These are phyloP conservation scores for Suillus tomentosus DNA, from an alignment of 768 basidiomycete species.

Conservation along the genomic window DNA sequence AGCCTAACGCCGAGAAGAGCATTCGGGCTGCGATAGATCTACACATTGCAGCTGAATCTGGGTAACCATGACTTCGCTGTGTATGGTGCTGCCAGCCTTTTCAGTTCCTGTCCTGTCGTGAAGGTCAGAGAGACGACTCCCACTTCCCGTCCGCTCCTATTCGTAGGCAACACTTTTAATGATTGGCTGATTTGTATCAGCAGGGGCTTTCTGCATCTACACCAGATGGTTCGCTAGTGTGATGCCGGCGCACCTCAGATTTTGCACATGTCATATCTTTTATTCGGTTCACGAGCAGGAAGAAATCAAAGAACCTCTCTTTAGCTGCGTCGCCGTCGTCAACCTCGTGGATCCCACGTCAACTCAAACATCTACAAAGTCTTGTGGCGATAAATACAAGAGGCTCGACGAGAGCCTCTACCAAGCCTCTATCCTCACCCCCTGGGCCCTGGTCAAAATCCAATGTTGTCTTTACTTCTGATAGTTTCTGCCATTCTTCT, in stretches of 20 bases:
- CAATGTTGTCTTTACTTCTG: slow-evolving; percentile 4
- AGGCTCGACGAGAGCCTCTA: neutral
- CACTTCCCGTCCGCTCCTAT: slow-evolving; percentile 10
- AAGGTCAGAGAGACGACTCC: neutral
- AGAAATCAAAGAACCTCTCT: neutral
- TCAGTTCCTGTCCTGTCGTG: neutral
- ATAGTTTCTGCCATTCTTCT: neutral
- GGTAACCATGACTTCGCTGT: neutral
- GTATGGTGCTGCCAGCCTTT: neutral
- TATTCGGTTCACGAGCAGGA: neutral
- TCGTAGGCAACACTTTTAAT: slow-evolving; percentile 16
- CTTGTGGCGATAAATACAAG: neutral
- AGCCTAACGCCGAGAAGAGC: neutral
- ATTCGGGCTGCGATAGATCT: neutral
- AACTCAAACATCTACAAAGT: slow-evolving; percentile 1
- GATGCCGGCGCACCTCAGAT: neutral
- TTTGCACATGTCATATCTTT: neutral
- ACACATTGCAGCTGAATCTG: neutral
- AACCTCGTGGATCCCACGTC: neutral
- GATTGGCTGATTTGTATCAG: neutral
- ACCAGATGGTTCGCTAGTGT: neutral
- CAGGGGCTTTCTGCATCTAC: neutral
- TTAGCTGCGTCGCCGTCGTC: neutral
- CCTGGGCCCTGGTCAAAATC: neutral
- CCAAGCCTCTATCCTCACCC: neutral